Evolutionary conservation across 2,329 filamentous ascomycete genomes (phyloP).

Genomic region (Raffaelea ambrosiae): DNA sequence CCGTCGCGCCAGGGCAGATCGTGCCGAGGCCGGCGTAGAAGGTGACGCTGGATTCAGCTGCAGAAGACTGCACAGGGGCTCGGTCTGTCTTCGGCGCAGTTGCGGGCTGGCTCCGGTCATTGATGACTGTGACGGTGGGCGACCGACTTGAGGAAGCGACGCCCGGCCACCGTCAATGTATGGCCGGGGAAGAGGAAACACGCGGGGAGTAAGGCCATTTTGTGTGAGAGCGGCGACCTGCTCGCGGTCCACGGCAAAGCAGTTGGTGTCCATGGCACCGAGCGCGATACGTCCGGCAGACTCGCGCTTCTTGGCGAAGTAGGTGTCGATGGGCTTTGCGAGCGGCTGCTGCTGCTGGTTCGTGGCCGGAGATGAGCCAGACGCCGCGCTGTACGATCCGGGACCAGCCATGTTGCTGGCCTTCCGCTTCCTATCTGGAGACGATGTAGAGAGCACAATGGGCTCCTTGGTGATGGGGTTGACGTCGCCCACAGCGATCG

Average conservation of each 20-base stretch:
- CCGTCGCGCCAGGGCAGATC: constrained; percentile 1
- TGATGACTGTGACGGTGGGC: background rate
- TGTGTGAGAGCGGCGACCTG: constrained; percentile 39
- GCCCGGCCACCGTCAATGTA: constrained; percentile 34
- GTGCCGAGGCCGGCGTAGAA: background rate
- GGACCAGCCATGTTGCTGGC: constrained; percentile 22
- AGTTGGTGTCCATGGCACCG: constrained; percentile 56
- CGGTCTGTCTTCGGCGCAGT: constrained; percentile 40
- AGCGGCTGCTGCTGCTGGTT: constrained; percentile 12
- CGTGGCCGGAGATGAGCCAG: background rate
- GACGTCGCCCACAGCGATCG: constrained; percentile 72
- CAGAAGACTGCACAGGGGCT: constrained; percentile 40
- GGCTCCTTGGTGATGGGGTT: constrained; percentile 81
- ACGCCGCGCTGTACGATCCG: constrained; percentile 10
- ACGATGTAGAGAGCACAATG: constrained; percentile 30
- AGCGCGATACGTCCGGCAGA: constrained; percentile 38
- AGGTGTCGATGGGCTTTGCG: constrained; percentile 44
- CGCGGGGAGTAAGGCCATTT: constrained; percentile 41
- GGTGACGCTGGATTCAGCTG: background rate
- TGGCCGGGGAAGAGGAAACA: constrained; percentile 50
- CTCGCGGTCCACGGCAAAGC: constrained; percentile 44
- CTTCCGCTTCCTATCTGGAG: constrained; percentile 29
- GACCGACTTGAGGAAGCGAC: constrained; percentile 13
- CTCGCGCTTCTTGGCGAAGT: constrained; percentile 40
- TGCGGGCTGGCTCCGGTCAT: constrained; percentile 24